These are phyloP conservation scores for Echria macrotheca DNA, from an alignment of 495 filamentous ascomycete genomes.

Conservation along the genomic window DNA sequence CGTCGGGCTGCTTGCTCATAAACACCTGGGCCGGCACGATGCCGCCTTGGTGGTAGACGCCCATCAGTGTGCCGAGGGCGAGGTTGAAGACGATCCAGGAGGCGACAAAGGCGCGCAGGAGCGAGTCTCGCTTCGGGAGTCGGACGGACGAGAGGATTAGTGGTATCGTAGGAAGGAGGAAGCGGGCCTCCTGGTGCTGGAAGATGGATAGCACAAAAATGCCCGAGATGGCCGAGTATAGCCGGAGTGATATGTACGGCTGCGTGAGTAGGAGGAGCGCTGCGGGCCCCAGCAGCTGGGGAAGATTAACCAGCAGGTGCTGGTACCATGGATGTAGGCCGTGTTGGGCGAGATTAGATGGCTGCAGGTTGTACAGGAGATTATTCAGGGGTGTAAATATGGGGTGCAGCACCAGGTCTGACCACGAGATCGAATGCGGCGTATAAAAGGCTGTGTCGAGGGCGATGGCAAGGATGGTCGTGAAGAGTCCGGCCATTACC, in stretches of 20 bases:
- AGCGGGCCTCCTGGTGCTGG: slow-evolving; percentile 92
- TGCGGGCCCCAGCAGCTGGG: slow-evolving; percentile 86
- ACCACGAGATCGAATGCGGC: slow-evolving; percentile 49
- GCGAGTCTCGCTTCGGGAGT: slow-evolving; percentile 53
- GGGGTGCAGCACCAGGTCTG: slow-evolving; percentile 51
- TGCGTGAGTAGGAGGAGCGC: slow-evolving; percentile 60
- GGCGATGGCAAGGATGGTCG: slow-evolving; percentile 64
- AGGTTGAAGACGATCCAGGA: slow-evolving; percentile 83
- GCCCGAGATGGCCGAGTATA: slow-evolving; percentile 77
- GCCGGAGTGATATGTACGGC: slow-evolving; percentile 51
- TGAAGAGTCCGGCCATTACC: slow-evolving; percentile 52
- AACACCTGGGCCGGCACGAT: slow-evolving; percentile 76
- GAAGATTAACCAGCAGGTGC: slow-evolving; percentile 78
- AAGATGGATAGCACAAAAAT: slow-evolving; percentile 75
- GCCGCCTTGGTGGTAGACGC: slow-evolving; percentile 89
- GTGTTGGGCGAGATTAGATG: slow-evolving; percentile 77
- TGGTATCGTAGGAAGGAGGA: slow-evolving; percentile 81
- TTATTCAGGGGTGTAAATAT: slow-evolving; percentile 90
- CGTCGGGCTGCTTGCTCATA: slow-evolving; percentile 51
- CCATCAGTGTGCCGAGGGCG: slow-evolving; percentile 75
- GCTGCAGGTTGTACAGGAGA: slow-evolving; percentile 73
- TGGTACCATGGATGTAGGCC: slow-evolving; percentile 90
- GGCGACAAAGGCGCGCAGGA: slow-evolving; percentile 52
- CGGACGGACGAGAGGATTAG: slow-evolving; percentile 80
- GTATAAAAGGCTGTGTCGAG: slow-evolving; percentile 82